These are phyloP conservation scores for Peniophora sp. DNA, from an alignment of 1,284 basidiomycete genomes.

Conservation along the genomic window DNA sequence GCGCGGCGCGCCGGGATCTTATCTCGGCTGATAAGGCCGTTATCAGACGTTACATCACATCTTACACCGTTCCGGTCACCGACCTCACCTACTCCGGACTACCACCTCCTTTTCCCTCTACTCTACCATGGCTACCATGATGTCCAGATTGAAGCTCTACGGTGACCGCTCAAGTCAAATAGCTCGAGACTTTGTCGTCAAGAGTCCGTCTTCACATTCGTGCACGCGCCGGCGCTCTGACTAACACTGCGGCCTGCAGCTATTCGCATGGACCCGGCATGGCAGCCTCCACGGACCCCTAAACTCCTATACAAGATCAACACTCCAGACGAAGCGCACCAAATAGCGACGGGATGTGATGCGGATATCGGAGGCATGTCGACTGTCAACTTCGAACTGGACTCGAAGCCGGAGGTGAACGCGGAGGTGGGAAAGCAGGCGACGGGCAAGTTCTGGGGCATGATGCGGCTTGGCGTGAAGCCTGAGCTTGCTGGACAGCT, in stretches of 20 bases:
- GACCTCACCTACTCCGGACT: too few relatives aligned
- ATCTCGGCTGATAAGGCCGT: too few relatives aligned
- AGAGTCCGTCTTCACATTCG: neutral
- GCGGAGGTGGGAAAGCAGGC: conserved; percentile 25
- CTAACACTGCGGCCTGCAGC: conserved; percentile 29
- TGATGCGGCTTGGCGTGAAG: conserved; percentile 61
- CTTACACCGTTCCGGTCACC: too few relatives aligned
- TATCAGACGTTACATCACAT: too few relatives aligned
- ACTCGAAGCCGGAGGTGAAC: conserved; percentile 32
- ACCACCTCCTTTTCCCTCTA: too few relatives aligned
- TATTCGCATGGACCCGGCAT: conserved; percentile 65
- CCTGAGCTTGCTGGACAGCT: conserved; percentile 53
- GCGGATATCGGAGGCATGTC: conserved; percentile 83
- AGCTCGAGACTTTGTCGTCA: conserved; percentile 17
- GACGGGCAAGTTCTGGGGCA: conserved; percentile 67
- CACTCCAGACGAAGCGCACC: conserved; percentile 44
- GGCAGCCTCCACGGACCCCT: conserved; percentile 49
- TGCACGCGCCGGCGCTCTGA: neutral
- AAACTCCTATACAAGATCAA: conserved; percentile 58
- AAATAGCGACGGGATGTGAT: conserved; percentile 73
- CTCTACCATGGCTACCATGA: neutral
- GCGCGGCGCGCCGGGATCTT: too few relatives aligned
- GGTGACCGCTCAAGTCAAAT: conserved; percentile 24
- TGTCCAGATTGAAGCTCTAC: conserved; percentile 16
- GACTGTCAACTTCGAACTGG: conserved; percentile 59